phyloP scores from a whole-genome alignment of 495 filamentous ascomycete genomes.

The Xylaria venustula region DNA sequence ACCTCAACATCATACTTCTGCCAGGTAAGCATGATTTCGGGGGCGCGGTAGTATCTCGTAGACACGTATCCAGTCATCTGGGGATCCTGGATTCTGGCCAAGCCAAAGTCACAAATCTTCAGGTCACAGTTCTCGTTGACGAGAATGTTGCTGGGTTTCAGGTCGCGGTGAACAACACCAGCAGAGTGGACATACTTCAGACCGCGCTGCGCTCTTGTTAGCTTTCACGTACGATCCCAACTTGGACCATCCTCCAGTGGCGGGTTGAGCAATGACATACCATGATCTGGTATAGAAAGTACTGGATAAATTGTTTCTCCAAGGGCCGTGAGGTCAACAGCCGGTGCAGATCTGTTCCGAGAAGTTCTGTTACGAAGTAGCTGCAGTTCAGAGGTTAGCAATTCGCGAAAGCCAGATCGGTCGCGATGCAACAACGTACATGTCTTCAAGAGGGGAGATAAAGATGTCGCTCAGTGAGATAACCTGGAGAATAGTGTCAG shows the following conservation, averaged over 20 bases:
- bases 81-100: slow-evolving; percentile 97
- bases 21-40: slow-evolving; percentile 99
- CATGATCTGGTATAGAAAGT: slow-evolving; percentile 98
- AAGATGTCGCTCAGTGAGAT: slow-evolving; percentile 99
- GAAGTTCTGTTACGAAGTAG: slow-evolving; percentile 96
- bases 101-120: slow-evolving; percentile 98
- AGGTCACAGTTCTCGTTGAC: slow-evolving; percentile 99
- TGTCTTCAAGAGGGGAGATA: slow-evolving; percentile 97
- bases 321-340: slow-evolving; percentile 92
- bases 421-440: slow-evolving; percentile 56
- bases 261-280: slow-evolving; percentile 51
- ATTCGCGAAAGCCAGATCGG: background rate
- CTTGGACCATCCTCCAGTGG: too few relatives aligned
- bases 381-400: slow-evolving; percentile 47
- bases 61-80: slow-evolving; percentile 99
- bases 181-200: slow-evolving; percentile 99
- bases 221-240: slow-evolving; percentile 3
- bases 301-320: slow-evolving; percentile 99
- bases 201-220: slow-evolving; percentile 67
- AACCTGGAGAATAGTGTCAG: slow-evolving; percentile 56
- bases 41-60: slow-evolving; percentile 95
- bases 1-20: slow-evolving; percentile 99
- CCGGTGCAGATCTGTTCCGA: slow-evolving; percentile 94
- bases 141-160: slow-evolving; percentile 97
- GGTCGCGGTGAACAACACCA: slow-evolving; percentile 93